Base-by-base conservation (phyloP, 2,329 filamentous ascomycete genomes). In the Hymenoscyphus albidus region DNA sequence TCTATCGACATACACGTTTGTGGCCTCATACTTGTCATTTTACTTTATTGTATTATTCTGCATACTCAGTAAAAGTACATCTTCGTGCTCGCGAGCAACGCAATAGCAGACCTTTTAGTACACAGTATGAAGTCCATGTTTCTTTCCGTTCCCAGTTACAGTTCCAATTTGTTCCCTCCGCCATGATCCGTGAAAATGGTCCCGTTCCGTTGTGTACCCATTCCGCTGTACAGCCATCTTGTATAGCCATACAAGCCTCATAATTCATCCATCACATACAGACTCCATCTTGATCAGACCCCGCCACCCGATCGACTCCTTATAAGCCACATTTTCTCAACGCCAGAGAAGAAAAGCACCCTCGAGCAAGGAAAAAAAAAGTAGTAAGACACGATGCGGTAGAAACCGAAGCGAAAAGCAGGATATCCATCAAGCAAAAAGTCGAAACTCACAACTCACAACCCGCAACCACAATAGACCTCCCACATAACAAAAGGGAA, bases 231-330 rank as follows among this genome's bases (percentile, higher is more conserved):
- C 48, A 51, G 9, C 18, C 18, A 54, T 27, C 48, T 54, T 54
- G 48, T 22, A 54, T 13, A 54, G 18, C 48, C n/a, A 51, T 51
- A 51, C 44, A 54, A 54, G 48, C 18, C 48, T 59, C 58, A 59
- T 59, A 59, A 59, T 40, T 27, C 58, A 59, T 59, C 35, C 58
- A 42, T 59, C 31, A 22, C 40, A 59, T 35, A 39, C 57, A 31
- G 32, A 61, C 39, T 61, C 40, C 42, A 27, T 22, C 9, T 7
- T 22, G 22, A 18, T n/a, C 14, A 7, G n/a, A 16, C 42, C 44
- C 18, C 18, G 18, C 18, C 16, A 58, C 44, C 48, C 10, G 13
- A 22, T 27, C 18, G 10, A 54, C 35, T 35, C 35, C 35, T 35
- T 4, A 35, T 35, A 10, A 10, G 9, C 35, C 22, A 18, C 7